A percentile compares a stretch with the other conserved stretches of the same genome.
phyloP scores from a whole-genome alignment of 345 rosid species.

The Euphorbia tirucalli region DNA sequence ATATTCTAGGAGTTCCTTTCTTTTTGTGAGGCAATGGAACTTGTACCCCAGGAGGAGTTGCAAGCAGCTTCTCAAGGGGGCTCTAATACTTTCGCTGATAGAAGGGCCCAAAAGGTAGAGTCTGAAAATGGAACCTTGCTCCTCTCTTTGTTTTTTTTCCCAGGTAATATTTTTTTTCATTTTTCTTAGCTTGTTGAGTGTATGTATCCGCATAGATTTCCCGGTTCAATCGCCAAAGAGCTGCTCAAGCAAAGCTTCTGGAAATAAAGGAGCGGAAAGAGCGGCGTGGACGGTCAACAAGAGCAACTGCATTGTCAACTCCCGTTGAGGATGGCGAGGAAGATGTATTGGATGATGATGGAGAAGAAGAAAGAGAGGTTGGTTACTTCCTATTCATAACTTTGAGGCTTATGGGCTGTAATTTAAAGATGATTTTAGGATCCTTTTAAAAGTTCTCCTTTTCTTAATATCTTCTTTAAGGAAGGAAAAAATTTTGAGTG shows the following conservation, averaged over 20 bases:
- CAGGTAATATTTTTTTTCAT: neutral
- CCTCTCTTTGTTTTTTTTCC: neutral
- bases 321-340: conserved; percentile 88
- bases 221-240: conserved; percentile 76
- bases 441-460: neutral
- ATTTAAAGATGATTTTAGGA: neutral
- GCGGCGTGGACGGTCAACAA: conserved; percentile 70
- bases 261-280: conserved; percentile 90
- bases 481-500: neutral
- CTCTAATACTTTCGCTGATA: conserved; percentile 57
- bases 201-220: conserved; percentile 55
- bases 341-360: conserved; percentile 77
- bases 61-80: conserved; percentile 46
- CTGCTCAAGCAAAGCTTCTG: conserved; percentile 74
- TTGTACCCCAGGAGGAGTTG: conserved; percentile 69
- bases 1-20: conserved; percentile 70
- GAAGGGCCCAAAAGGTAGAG: conserved; percentile 79
- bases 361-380: conserved; percentile 98
- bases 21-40: conserved; percentile 87
- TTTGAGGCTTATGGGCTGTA: neutral
- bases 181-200: neutral
- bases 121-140: neutral
- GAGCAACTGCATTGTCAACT: conserved; percentile 71
- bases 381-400: conserved; percentile 17
- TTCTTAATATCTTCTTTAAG: neutral